Base-by-base conservation (phyloP, 805 yeast species). In the Candida manassasensis region DNA sequence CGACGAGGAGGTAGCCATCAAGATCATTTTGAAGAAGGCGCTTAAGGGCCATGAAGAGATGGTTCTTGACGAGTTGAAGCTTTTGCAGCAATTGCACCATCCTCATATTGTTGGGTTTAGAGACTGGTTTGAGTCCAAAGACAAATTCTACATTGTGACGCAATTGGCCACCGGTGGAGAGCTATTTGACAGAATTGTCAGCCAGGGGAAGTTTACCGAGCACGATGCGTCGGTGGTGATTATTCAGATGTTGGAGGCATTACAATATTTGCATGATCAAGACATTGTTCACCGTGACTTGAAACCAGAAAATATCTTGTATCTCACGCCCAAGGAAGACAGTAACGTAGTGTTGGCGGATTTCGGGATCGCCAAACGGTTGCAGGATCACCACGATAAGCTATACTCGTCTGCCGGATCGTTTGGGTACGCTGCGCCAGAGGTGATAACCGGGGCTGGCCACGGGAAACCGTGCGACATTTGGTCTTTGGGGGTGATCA, bases 121-220 rank as follows among this genome's bases (percentile, higher is more conserved):
- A 35, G 96, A 88, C 56, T 90, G 95, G 90, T 90, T 90, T 55
- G 97, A 90, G 63, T 77, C 87, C 19, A 83, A 77, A 57, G 96
- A 88, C 49, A 90, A 90, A 63, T 88, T 85, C 59, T 90, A 86
- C 54, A 82, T 90, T 39, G 96, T 87, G 13, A 90, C 97, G 2
- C 96, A 90, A 57, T 67, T 90, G 52, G 97, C 97, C 16, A 82
- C 88, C 2, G 98, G 98, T 19, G 98, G 98, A 34, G 98, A 90
- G 58, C 64, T 90, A 39, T 90, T 90, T 53, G 96, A 89, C 43
- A 67, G 97, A 36, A 87, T 90, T 43, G 73, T 88, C 27, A 67
- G 77, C 32, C 69, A 79, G 49, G 96, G 97, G 10, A 73, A 80
- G 37, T 90, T 87, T 59, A 85, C 96, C 4, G 98, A 90, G 57